phyloP scores from a whole-genome alignment of 805 yeast genomes.

The Helenozyma rhizophorensis region DNA sequence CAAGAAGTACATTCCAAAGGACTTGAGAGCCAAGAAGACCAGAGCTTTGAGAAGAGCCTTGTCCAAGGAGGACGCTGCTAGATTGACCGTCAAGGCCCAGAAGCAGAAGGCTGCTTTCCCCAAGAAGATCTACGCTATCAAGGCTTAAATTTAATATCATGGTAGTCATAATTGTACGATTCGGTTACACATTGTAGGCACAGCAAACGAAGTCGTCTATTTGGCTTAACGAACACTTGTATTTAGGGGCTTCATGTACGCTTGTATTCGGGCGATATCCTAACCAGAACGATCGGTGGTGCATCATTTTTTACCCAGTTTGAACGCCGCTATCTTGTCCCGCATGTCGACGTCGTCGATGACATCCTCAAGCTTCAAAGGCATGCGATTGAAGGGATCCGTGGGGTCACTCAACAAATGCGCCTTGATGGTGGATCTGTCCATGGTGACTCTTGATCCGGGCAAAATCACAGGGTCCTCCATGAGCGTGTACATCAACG shows the following conservation, averaged over 20 bases:
- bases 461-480: conserved; percentile 96
- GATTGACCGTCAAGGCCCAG: conserved; percentile 81
- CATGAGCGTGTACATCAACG: conserved; percentile 94
- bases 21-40: conserved; percentile 98
- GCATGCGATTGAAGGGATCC: conserved; percentile 95
- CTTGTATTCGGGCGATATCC: too few species aligned
- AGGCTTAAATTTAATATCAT: conserved; percentile 63
- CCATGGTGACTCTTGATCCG: conserved; percentile 77
- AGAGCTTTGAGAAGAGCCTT: conserved; percentile 98
- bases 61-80: conserved; percentile 79
- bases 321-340: conserved; percentile 55
- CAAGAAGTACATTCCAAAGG: conserved; percentile 96
- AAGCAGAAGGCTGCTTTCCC: conserved; percentile 96
- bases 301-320: conserved; percentile 35
- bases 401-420: conserved; percentile 92
- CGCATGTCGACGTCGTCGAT: conserved; percentile 70
- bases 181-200: conserved; percentile 5
- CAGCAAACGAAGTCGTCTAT: too few species aligned
- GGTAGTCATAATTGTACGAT: conserved; percentile 19
- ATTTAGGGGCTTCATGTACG: too few species aligned
- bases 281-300: too few species aligned
- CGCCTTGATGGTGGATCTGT: conserved; percentile 86
- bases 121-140: conserved; percentile 96
- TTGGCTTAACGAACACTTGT: too few species aligned
- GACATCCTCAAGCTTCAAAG: conserved; percentile 85